A percentile compares a stretch with the other conserved stretches of the same genome.
phyloP scores from a whole-genome alignment of 345 rosid genomes.

The Cardamine occulta region DNA sequence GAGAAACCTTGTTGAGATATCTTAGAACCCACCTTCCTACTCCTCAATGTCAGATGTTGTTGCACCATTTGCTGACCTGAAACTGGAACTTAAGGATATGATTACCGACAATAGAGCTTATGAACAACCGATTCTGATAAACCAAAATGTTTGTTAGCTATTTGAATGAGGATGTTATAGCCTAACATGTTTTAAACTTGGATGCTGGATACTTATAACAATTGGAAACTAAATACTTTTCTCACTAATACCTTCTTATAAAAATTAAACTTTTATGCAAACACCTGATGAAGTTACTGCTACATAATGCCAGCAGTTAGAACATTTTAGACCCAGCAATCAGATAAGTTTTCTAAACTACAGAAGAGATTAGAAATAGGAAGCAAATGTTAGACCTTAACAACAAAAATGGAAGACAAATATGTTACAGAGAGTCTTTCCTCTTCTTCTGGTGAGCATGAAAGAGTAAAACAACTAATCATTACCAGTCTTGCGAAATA shows the following conservation, averaged over 20 bases:
- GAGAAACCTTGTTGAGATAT: constrained; percentile 3
- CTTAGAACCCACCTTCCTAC: constrained; percentile 11
- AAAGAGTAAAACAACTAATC: constrained; percentile 12
- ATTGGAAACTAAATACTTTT: constrained; percentile 16
- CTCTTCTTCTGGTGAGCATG: background rate
- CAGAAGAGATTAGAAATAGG: background rate
- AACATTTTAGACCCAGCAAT: background rate
- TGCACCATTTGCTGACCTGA: constrained; percentile 25
- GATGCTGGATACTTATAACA: constrained; percentile 10
- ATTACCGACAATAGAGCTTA: background rate
- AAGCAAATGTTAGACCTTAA: background rate
- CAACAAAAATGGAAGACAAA: too few relatives aligned
- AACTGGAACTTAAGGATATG: background rate
- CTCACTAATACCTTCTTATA: constrained; percentile 2
- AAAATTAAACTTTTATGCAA: background rate
- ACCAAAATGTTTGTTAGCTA: constrained; percentile 1
- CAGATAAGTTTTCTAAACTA: background rate
- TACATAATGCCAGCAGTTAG: background rate
- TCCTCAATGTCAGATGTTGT: background rate
- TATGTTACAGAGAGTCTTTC: background rate
- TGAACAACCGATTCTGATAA: background rate
- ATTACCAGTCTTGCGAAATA: background rate
- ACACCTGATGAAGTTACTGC: background rate
- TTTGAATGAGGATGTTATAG: background rate
- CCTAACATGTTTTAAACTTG: background rate